Base-by-base conservation (phyloP, 2,329 filamentous ascomycete species). In the Akanthomyces uredinophilus region DNA sequence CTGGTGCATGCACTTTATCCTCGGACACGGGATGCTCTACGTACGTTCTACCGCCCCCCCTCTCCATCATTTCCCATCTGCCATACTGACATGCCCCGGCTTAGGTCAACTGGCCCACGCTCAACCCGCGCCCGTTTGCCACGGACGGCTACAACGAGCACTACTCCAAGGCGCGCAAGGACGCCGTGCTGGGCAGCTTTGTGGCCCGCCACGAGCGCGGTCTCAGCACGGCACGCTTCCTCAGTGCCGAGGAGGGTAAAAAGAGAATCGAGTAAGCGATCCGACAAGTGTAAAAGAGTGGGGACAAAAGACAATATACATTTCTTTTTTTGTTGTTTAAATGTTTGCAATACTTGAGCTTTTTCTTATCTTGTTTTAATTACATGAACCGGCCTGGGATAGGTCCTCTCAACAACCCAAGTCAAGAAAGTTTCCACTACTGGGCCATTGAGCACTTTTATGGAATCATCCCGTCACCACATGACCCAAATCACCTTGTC, bases 101-200 rank as follows among this genome's bases (percentile, higher is more conserved):
- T 50, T 65, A 96, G 92, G 93, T 97, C 68, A 98, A 97, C 77
- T 99, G 96, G 95, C 95, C 95, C 11, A 97, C 96, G 73, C 85
- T 99, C 53, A 96, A 96, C 74, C 93, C 92, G 13, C 88, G 92
- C 18, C 86, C 91, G 2, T 96, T 90, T 76, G 93, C 92, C 3
- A 84, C 86, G 7, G 95, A 99, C 70, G 92, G 92, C 44, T 96
- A 93, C 75, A 87, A 92, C 69, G 92, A 97, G 69, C 91, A 94
- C 58, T 86, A 96, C 67, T 82, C 83, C 67, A 90, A 92, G 72
- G 92, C 93, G 14, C 83, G 88, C 66, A 92, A 95, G 71, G 91
- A 96, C 71, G 85, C 87, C 63, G 74, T 99, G 20, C 83, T 98
- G 53, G 95, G 95, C 3, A 78, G 84, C 16, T 84, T 96, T 64